Conservation (phyloP, 139 green algal species). For the Auxenochlorella pyrenoidosa region DNA sequence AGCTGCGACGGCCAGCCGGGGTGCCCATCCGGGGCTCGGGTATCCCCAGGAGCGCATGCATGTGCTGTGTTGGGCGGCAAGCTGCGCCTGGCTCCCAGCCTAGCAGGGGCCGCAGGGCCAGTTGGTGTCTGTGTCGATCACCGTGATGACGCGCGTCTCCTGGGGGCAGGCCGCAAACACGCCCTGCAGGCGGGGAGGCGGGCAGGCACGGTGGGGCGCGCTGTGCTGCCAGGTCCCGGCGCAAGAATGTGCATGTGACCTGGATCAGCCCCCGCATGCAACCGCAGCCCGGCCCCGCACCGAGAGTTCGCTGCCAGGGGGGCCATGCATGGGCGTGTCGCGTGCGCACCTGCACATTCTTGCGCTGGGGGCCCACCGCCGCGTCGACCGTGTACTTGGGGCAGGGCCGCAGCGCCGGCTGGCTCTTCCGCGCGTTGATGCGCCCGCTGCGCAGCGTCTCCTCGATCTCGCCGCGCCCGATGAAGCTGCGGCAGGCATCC, state of each 20-base stretch:
- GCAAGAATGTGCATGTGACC: background rate
- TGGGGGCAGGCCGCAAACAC: conserved; percentile 55
- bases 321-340: background rate
- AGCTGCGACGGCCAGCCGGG: too few relatives aligned
- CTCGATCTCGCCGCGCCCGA: conserved; percentile 37
- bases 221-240: background rate
- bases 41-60: too few relatives aligned
- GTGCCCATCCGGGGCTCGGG: too few relatives aligned
- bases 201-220: background rate
- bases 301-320: too few relatives aligned
- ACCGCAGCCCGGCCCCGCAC: background rate
- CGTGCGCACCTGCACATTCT: conserved; percentile 41
- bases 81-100: too few relatives aligned
- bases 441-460: conserved; percentile 37
- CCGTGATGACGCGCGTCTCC: conserved; percentile 54
- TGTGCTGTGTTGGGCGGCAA: too few relatives aligned
- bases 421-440: conserved; percentile 57
- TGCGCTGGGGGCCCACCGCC: conserved; percentile 1
- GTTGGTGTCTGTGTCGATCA: conserved; percentile 60
- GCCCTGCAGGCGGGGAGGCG: conserved; percentile 25
- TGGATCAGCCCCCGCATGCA: background rate
- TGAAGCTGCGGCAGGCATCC: conserved; percentile 25
- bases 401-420: conserved; percentile 43
- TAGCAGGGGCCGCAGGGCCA: conserved; percentile 54
- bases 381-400: conserved; percentile 63